Base-by-base conservation (phyloP, 2,329 filamentous ascomycete genomes). In the Ophiocordyceps polyrhachis-furcata region DNA sequence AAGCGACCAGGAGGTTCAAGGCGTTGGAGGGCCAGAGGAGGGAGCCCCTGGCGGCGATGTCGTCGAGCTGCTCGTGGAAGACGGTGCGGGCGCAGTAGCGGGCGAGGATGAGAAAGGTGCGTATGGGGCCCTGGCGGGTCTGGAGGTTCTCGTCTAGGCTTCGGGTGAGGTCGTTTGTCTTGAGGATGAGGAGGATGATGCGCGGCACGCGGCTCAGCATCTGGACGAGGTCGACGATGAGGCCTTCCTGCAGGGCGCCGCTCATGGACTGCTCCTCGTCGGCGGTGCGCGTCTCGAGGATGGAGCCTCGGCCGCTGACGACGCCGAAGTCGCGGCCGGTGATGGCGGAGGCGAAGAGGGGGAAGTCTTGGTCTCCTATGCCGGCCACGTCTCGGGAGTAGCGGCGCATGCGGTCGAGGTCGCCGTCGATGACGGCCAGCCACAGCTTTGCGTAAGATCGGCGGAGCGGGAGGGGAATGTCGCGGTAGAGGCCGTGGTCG, bases 111-210 rank as follows among this genome's bases (percentile, higher is more conserved):
- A 83, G 64, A 53, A 83, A 83, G 14, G 66, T 73, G 42, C 76
- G 69, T 50, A 80, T 71, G 3, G 78, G 76, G 0, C 79, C 79
- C 49, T 75, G 72, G 7, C 74, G 70, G 0, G 84, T 91, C 45
- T 88, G 81, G 35, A 93, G 68, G 56, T 82, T 88, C 67, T 98
- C 91, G 58, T 98, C 91, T 17, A 98, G 73, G 54, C 82, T 91
- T 50, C 91, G 79, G 15, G 91, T 98, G 37, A 98, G 68, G 63
- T 98, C 91, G 59, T 98, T 98, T 2, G 91, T 98, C 66, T 98
- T 98, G 49, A 98, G 71, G 52, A 98, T 96, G 25, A 98, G 69
- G 13, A 98, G 71, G 45, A 98, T 94, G 51, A 98, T 85, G 41
- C 87, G 71, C 1, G 91, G 91, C 7, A 98, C 88, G 54, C 85